Base-by-base conservation (phyloP, 441 rosid genomes). In the Pelargonium fulgidum region DNA sequence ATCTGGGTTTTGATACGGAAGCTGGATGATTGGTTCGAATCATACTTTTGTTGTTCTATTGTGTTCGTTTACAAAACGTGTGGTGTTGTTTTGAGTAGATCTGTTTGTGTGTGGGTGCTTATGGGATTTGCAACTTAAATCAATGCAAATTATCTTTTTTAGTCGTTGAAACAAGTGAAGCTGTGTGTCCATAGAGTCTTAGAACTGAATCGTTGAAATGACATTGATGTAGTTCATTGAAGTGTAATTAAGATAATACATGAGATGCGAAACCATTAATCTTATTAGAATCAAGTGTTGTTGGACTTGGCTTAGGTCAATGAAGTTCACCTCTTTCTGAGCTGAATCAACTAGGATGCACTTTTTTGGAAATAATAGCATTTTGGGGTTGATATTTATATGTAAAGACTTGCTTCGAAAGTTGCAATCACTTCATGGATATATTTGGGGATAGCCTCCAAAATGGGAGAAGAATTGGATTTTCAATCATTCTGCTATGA, bases 341-440 rank as follows among this genome's bases (percentile, higher is more conserved):
- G 62, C 62, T 16, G 8, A 20, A 56, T 56, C 62, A 56, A 56
- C 26, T 19, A 17, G 62, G 62, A 58, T 58, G 62, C 19, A 58
- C 13, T 19, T 58, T 54, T 20, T 33, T 33, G 39, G 39, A 33
- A 33, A 33, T 33, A 33, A 33, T 33, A 33, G 39, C 39, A 33
- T 33, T 29, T 29, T 29, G 1, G 36, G 36, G 36, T 29, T 29
- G 36, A 29, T 29, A 29, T 29, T 29, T 29, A 33, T 33, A 33
- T 33, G 39, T 33, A 33, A 33, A 33, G 39, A 33, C 2, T 3
- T 33, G 39, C 39, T 33, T 3, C 3, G 39, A 33, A 33, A 33
- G 39, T 33, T 33, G 39, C 7, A 33, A 33, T 33, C 39, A 33
- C 39, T 33, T 6, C 6, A 33, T 33, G 39, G 39, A 33, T 33